These are phyloP conservation scores for Lentinula detonsa DNA, from an alignment of 768 basidiomycete species.

Conservation along the genomic window DNA sequence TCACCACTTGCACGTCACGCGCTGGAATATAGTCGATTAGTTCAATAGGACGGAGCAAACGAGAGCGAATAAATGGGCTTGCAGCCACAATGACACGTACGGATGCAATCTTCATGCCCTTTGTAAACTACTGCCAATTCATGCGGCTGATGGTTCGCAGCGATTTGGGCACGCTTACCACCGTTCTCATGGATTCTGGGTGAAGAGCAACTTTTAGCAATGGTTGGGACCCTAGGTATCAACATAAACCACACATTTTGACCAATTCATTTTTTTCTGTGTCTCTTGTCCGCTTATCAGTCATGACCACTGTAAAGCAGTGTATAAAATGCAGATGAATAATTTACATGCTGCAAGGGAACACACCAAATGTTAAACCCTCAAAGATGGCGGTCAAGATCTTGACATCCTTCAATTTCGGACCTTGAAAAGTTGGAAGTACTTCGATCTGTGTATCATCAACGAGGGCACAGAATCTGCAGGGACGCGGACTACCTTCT, in stretches of 20 bases:
- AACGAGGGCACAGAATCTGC: not conserved
- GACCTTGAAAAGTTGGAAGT: conserved; percentile 29
- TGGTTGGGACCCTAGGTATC: not conserved
- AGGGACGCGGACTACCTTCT: conserved; percentile 33
- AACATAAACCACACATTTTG: conserved; percentile 41
- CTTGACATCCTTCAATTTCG: conserved; percentile 53
- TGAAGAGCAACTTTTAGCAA: not conserved
- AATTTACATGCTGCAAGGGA: not conserved
- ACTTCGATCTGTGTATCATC: conserved; percentile 17
- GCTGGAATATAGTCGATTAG: conserved; percentile 31
- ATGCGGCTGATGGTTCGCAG: conserved; percentile 37
- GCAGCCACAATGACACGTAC: conserved; percentile 34
- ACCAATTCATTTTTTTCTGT: conserved; percentile 65
- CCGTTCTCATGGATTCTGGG: conserved; percentile 69
- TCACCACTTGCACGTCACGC: conserved; percentile 63
- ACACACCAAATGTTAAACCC: conserved; percentile 76
- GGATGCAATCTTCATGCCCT: conserved; percentile 45
- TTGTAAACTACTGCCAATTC: conserved; percentile 60
- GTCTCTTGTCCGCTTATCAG: conserved; percentile 60
- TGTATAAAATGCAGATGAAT: not conserved
- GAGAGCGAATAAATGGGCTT: not conserved
- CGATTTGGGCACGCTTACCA: conserved; percentile 57
- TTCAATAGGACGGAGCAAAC: not conserved
- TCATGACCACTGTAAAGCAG: conserved; percentile 52
- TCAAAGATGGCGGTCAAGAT: conserved; percentile 64